Percentiles rank a stretch among this genome's conserved stretches.
phyloP scores from a whole-genome alignment of 2,329 filamentous ascomycete species.

The Colletotrichum lini region DNA sequence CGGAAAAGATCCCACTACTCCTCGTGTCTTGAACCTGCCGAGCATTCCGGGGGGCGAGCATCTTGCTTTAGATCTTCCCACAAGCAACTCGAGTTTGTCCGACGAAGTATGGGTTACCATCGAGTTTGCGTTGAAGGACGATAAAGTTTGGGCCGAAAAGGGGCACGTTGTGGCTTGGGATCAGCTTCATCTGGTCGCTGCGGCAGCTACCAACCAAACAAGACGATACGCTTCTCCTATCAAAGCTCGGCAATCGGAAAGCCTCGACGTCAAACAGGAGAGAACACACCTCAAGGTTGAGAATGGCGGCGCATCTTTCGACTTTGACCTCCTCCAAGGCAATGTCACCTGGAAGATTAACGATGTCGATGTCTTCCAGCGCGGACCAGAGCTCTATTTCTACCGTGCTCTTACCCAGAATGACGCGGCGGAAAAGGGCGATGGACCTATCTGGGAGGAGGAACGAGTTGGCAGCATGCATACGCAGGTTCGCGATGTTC shows the following conservation, averaged over 20 bases:
- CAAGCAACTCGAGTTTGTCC: background rate
- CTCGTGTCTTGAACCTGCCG: background rate
- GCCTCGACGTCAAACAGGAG: background rate
- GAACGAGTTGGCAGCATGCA: constrained; percentile 26
- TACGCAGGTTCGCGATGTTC: constrained; percentile 38
- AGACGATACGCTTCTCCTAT: background rate
- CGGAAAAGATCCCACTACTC: background rate
- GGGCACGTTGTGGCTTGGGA: constrained; percentile 43
- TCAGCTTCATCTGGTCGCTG: constrained; percentile 40
- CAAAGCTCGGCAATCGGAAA: background rate
- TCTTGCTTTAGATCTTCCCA: background rate
- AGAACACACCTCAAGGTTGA: constrained; percentile 21
- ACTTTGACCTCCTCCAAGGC: constrained; percentile 42
- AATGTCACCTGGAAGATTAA: constrained; percentile 41
- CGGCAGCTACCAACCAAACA: constrained; percentile 1
- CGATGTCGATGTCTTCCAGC: constrained; percentile 37
- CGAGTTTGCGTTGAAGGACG: constrained; percentile 35
- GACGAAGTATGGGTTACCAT: constrained; percentile 40
- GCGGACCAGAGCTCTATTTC: constrained; percentile 41
- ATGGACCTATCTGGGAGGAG: constrained; percentile 36
- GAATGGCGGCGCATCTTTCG: constrained; percentile 27
- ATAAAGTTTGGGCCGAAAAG: constrained; percentile 36
- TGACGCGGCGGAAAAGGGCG: constrained; percentile 31
- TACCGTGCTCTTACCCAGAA: constrained; percentile 43
- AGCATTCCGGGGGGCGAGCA: constrained; percentile 24